Percentiles rank a stretch among this genome's conserved stretches.
Conservation (phyloP, 148 eudicot genomes). For the Agrostemma githago region DNA sequence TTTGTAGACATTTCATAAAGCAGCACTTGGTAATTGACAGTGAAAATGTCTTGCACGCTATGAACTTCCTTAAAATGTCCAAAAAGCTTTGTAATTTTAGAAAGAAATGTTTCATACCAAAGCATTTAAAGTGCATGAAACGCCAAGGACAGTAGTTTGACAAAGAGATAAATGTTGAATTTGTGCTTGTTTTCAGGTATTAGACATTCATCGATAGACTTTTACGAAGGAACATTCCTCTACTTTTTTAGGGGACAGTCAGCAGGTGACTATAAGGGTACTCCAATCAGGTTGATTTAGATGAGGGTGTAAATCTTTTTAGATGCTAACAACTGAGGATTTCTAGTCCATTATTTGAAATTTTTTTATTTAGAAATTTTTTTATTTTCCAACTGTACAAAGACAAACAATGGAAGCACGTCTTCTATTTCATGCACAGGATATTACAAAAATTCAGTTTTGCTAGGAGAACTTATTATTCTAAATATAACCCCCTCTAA, state of each 20-base stretch:
- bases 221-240: not conserved
- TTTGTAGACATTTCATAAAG: not conserved
- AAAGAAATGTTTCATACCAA: not conserved
- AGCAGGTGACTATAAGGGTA: not conserved
- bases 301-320: not conserved
- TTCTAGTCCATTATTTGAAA: not conserved
- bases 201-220: not conserved
- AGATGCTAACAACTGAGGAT: not conserved
- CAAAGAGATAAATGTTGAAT: not conserved
- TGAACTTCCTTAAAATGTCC: not conserved
- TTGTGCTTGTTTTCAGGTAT: not conserved
- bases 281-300: not conserved
- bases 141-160: not conserved
- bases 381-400: not conserved
- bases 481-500: not conserved
- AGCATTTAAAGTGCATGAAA: not conserved
- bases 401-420: not conserved
- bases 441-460: not conserved
- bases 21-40: not conserved
- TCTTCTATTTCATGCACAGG: not conserved
- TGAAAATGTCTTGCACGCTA: not conserved
- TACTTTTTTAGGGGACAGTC: not conserved
- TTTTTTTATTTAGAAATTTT: not conserved
- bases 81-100: not conserved
- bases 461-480: not conserved